A percentile compares a stretch with the other conserved stretches of the same genome.
These are phyloP conservation scores for Ophiostoma montium DNA, from an alignment of 2,329 filamentous ascomycete genomes.

Conservation along the genomic window DNA sequence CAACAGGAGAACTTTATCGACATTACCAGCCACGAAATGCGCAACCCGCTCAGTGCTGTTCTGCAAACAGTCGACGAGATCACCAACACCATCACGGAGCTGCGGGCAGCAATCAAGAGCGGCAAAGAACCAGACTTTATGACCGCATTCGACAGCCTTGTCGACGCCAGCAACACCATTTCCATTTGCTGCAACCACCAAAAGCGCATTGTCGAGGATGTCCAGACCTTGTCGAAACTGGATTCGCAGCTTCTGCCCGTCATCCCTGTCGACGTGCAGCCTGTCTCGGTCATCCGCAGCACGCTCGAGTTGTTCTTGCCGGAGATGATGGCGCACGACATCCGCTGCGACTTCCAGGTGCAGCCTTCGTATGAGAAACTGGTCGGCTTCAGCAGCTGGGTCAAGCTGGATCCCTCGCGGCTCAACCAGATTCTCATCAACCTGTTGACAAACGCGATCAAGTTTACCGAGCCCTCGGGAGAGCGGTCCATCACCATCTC, in stretches of 20 bases:
- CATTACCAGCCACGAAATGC: slow-evolving; percentile 62
- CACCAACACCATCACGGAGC: slow-evolving; percentile 31
- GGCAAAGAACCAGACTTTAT: slow-evolving; percentile 13
- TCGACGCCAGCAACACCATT: slow-evolving; percentile 72
- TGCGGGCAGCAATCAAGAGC: slow-evolving; percentile 16
- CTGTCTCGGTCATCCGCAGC: slow-evolving; percentile 47
- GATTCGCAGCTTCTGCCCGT: slow-evolving; percentile 62
- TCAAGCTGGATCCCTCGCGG: slow-evolving; percentile 60
- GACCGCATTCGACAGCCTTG: slow-evolving; percentile 36
- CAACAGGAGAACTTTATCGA: slow-evolving; percentile 61
- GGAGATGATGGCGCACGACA: slow-evolving; percentile 57
- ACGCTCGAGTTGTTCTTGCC: slow-evolving; percentile 68
- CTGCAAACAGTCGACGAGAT: slow-evolving; percentile 68
- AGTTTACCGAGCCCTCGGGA: slow-evolving; percentile 48
- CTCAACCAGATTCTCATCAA: slow-evolving; percentile 65
- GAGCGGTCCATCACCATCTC: slow-evolving; percentile 47
- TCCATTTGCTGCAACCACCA: slow-evolving; percentile 68
- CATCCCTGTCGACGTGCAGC: slow-evolving; percentile 54
- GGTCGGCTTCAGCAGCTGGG: slow-evolving; percentile 46
- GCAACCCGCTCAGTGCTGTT: slow-evolving; percentile 61
- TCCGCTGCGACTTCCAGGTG: slow-evolving; percentile 54
- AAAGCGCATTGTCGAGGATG: slow-evolving; percentile 62
- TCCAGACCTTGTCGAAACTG: slow-evolving; percentile 58
- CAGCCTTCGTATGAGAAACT: slow-evolving; percentile 53
- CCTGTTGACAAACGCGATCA: slow-evolving; percentile 54